phyloP scores from a whole-genome alignment of 257 asterid genomes.

The Rhazya stricta region DNA sequence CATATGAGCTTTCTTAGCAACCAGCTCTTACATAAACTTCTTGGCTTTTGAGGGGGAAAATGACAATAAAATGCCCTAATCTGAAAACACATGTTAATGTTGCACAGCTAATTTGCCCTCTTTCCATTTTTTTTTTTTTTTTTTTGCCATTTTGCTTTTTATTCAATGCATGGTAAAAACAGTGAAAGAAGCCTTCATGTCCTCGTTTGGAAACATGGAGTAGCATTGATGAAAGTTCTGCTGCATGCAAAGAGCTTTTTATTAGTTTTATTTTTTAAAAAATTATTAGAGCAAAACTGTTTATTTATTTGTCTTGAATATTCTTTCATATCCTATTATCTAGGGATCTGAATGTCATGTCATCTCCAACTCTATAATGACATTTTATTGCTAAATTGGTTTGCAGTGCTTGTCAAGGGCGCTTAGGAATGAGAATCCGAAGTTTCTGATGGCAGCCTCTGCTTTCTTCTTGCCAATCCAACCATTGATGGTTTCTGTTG shows the following conservation, averaged over 20 bases:
- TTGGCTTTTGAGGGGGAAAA: not conserved
- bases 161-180: not conserved
- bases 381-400: not conserved
- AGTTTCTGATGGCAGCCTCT: constrained; percentile 81
- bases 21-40: not conserved
- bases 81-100: not conserved
- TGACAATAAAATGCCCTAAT: not conserved
- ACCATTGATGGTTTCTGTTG: constrained; percentile 92
- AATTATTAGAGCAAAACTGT: no score
- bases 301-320: not conserved
- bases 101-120: not conserved
- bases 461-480: constrained; percentile 75
- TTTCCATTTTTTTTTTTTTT: no score
- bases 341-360: not conserved
- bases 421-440: constrained; percentile 72
- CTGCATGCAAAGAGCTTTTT: not conserved
- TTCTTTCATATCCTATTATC: not conserved
- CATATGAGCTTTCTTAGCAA: not conserved
- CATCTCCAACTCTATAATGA: not conserved
- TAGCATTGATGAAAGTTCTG: not conserved
- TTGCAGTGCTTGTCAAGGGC: constrained; percentile 91
- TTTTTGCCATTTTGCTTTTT: not conserved
- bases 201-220: not conserved
- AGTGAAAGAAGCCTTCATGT: not conserved
- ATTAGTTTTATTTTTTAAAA: no score